Base-by-base conservation (phyloP, 129 eudicot species). In the Pittosporum tobira region DNA sequence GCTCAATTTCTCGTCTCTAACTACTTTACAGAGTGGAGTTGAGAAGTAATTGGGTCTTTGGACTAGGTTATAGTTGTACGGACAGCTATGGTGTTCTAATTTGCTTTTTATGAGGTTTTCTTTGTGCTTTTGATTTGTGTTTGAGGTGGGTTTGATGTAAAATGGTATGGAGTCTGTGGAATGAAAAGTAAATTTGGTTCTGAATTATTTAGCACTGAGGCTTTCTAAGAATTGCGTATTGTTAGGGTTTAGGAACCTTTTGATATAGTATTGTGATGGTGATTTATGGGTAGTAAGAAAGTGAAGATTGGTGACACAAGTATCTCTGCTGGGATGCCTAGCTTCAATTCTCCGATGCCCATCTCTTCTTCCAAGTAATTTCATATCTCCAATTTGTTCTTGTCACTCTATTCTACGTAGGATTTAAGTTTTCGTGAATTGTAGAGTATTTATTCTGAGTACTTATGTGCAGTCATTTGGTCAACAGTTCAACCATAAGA, bases 321-420 rank as follows among this genome's bases (percentile, higher is more conserved):
- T 66, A 67, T 64, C 43, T 61, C 79, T 71, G 74, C 71, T 49
- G 83, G 73, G 64, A 80, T 85, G 95, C 89, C 81, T 60, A 84
- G 83, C 85, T 88, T 84, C 74, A 70, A 71, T 59, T 61, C 81
- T 75, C 75, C 56, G 63, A 56, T 72, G 36, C 76, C 78, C 51
- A 51, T 60, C 71, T 70, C 93, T 48, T 79, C 74, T 76, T 59
- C 71, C 56, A 81, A 79, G 94, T 88, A 71, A 71, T 28, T 21
- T 77, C 62, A 63, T 52, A 31, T 63, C 59, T 57, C 34, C 18
- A 0, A 40, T 7, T 24, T 50, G 22, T 20, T 50, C 5, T 25
- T 6, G 16, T 44, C 10, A 44, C 2, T 13, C 15, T 6, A 44
- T 44, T 44, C 16, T 44, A 18, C 2, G n/a, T n/a, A n/a, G n/a